Percentiles rank a stretch among this genome's conserved stretches.
Conservation (phyloP, 2,329 filamentous ascomycete species). For the Neonectria punicea region DNA sequence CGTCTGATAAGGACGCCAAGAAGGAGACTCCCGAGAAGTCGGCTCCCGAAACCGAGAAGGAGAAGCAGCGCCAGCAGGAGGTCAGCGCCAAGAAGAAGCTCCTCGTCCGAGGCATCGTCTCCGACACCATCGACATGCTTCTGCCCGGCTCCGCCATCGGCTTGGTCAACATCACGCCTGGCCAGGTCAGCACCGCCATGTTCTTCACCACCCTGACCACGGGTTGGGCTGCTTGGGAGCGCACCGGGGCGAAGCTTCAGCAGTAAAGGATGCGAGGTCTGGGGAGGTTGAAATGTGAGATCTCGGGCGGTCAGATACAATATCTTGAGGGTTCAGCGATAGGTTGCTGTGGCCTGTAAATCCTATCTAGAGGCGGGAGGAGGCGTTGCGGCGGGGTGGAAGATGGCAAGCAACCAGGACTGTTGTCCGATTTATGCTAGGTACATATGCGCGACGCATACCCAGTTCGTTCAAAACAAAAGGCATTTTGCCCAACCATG, state of each 20-base stretch:
- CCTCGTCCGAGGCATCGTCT: constrained; percentile 60
- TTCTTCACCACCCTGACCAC: constrained; percentile 71
- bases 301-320: no score
- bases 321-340: neutral
- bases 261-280: neutral
- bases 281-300: neutral
- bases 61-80: constrained; percentile 50
- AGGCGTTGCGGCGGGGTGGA: neutral
- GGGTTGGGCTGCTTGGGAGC: constrained; percentile 69
- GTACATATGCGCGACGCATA: constrained; percentile 3
- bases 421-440: neutral
- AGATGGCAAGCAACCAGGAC: neutral
- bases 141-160: constrained; percentile 70
- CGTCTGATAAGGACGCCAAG: constrained; percentile 23
- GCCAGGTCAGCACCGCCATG: constrained; percentile 68
- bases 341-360: constrained; percentile 4
- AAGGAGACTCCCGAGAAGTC: constrained; percentile 27
- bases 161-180: constrained; percentile 65
- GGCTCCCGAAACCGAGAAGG: constrained; percentile 42
- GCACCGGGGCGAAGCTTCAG: constrained; percentile 48
- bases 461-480: constrained; percentile 10
- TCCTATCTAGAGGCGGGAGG: neutral
- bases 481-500: neutral
- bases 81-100: constrained; percentile 48
- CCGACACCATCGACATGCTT: constrained; percentile 70